Base-by-base conservation (phyloP, 257 asterid species). In the Salvia rosmarinus region DNA sequence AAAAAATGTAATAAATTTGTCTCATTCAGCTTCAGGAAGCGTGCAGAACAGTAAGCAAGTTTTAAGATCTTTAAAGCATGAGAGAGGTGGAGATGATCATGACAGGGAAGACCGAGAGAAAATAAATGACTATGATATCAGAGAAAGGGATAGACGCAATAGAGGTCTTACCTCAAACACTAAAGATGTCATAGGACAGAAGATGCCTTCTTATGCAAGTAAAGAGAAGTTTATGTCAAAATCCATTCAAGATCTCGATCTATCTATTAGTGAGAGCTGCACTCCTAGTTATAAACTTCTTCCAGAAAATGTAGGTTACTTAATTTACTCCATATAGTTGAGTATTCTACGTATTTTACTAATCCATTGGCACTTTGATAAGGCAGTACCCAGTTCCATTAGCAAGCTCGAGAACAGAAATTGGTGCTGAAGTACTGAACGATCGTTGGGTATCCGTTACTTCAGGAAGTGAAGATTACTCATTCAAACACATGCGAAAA, bases 381-480 rank as follows among this genome's bases (percentile, higher is more conserved):
- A 55, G 66, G 61, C 95, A 95, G 99, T 95, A 89, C 65, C 97
- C 95, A 64, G 85, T 89, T 75, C 97, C 92, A 54, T 10, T 77
- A 60, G 91, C 92, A 74, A 95, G 99, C 76, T 78, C 81, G 57
- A 87, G 87, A 77, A 88, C 90, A 43, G 86, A 83, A 71, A 80
- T 88, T 78, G 97, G 95, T 46, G 72, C 69, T 67, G 63, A 85
- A 78, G 99, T 95, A 67, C 83, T 95, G 78, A 95, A 95, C 79
- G 98, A 91, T 82, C 86, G 70, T 23, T 95, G 98, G 98, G 99
- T 95, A 64, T 91, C 99, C 2, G 98, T 91, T 67, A 95, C 99
- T 68, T 95, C 97, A 62, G 99, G 99, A 71, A 95, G 98, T 79
- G 99, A 95, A 80, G 98, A 89, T 87, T 91, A 87, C 85, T 89